Evolutionary conservation across 225 moss, liverwort and hornwort species (phyloP), one percentile per base, ranked within the genome.

Genomic region (Lunularia cruciata): DNA sequence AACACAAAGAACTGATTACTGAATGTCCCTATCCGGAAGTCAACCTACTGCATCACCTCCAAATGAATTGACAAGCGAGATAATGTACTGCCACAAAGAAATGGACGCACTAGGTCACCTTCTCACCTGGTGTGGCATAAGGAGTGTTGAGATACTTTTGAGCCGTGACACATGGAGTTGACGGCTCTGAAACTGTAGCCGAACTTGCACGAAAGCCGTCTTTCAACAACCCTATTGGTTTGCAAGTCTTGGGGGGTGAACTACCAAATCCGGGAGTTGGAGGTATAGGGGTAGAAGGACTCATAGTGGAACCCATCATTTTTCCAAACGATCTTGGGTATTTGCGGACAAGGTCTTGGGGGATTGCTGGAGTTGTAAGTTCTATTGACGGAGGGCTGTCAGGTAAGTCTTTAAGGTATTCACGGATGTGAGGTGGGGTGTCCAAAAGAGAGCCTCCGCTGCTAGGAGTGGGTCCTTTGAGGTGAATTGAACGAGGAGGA

Each of bases 71-170:
- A n/a, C n/a, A n/a, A n/a, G n/a, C n/a, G n/a, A n/a, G n/a, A n/a
- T n/a, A n/a, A n/a, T n/a, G n/a, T n/a, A n/a, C n/a, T n/a, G n/a
- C n/a, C n/a, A n/a, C n/a, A n/a, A n/a, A n/a, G n/a, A n/a, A n/a
- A n/a, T n/a, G n/a, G n/a, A n/a, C n/a, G n/a, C n/a, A 63, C 62
- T 16, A 30, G 2, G 14, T 23, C 11, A 43, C 15, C 23, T 6
- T 51, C 68, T 39, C 63, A 76, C 76, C 71, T 47, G 76, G 76
- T 9, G 76, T 76, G 47, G 43, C 55, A 27, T 45, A 76, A 18
- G 76, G 76, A 39, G 76, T 76, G 6, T 63, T 16, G 15, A 65
- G 42, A 57, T 27, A 51, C 42, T 60, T 69, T 15, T 8, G 55
- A 8, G 52, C 22, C 14, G 9, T 38, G 42, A 8, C 15, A 38